Conservation (phyloP, 192 early-diverging fungal species). For the Cladochytrium replicatum region DNA sequence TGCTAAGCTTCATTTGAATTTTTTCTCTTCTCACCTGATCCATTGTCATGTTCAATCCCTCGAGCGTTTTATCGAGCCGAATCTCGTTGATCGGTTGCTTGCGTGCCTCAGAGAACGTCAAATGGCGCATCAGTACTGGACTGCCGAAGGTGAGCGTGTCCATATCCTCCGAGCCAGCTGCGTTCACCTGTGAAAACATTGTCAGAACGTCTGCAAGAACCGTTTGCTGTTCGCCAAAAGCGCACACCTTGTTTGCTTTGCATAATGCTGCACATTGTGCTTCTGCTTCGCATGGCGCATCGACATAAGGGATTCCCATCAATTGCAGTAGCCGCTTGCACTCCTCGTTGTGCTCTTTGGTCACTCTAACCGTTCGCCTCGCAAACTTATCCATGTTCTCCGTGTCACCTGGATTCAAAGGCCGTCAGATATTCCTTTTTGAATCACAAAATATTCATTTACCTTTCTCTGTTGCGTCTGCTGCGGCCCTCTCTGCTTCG, state of each 20-base stretch:
- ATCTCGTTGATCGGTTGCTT: constrained; percentile 91
- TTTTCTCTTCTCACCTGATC: constrained; percentile 56
- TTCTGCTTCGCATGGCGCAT: constrained; percentile 96
- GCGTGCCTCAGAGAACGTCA: constrained; percentile 82
- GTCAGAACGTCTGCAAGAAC: background rate
- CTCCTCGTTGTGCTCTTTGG: constrained; percentile 86
- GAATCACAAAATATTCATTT: constrained; percentile 1
- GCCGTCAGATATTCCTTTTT: no score
- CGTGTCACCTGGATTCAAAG: constrained; percentile 36
- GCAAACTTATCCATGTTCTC: constrained; percentile 80
- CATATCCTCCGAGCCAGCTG: constrained; percentile 97
- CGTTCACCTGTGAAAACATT: constrained; percentile 57
- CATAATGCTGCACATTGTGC: constrained; percentile 93
- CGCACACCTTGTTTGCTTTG: constrained; percentile 60
- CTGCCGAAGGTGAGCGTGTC: constrained; percentile 92
- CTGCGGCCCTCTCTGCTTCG: constrained; percentile 34
- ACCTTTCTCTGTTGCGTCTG: constrained; percentile 37
- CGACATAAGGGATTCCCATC: constrained; percentile 89
- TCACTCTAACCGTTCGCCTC: constrained; percentile 83
- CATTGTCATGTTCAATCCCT: constrained; percentile 64
- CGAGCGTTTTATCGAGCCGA: constrained; percentile 66
- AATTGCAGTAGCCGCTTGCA: constrained; percentile 76
- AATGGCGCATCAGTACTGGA: constrained; percentile 79
- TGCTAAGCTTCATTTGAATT: background rate
- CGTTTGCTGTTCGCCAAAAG: constrained; percentile 1